Conservation (phyloP, 805 yeast genomes). For the Ogataea methylovora region DNA sequence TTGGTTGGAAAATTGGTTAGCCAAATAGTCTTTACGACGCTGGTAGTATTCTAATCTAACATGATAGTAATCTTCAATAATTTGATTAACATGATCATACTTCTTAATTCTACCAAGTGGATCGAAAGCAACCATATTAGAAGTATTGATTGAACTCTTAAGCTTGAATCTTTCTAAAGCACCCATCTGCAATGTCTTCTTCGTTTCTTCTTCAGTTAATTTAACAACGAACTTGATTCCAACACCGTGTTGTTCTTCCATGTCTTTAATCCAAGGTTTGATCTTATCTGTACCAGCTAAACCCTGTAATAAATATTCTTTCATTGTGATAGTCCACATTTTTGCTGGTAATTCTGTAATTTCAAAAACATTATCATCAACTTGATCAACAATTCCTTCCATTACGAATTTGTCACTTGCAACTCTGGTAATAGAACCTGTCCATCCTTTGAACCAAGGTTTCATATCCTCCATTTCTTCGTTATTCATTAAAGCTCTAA, state of each 20-base stretch:
- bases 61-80: conserved; percentile 75
- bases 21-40: conserved; percentile 77
- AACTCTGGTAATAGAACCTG: conserved; percentile 63
- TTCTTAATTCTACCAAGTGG: conserved; percentile 79
- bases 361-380: conserved; percentile 73
- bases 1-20: conserved; percentile 61
- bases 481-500: conserved; percentile 64
- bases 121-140: conserved; percentile 96
- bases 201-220: conserved; percentile 76
- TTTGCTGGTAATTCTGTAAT: conserved; percentile 90
- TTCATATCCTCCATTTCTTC: conserved; percentile 64
- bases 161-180: conserved; percentile 80
- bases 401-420: conserved; percentile 66
- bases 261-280: conserved; percentile 84
- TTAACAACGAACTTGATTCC: conserved; percentile 75
- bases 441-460: conserved; percentile 98
- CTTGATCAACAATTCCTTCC: conserved; percentile 73
- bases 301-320: conserved; percentile 73
- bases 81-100: conserved; percentile 69
- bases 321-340: conserved; percentile 88
- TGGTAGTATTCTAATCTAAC: conserved; percentile 88
- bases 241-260: conserved; percentile 88
- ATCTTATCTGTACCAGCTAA: conserved; percentile 68
- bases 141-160: conserved; percentile 54
- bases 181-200: conserved; percentile 65